phyloP scores from a whole-genome alignment of 345 rosid genomes.

The Brassica napus region Da-Ae NC_063438.1:8466501-8467000 shows the following conservation, averaged over 20 bases:
- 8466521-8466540: neutral
- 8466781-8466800: neutral
- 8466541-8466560: too few relatives aligned
- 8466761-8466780: neutral
- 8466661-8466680: too few relatives aligned
- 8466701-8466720: neutral
- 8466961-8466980: neutral
- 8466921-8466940: neutral
- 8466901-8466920: neutral
- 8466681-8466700: constrained; percentile 5
- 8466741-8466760: neutral
- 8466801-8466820: neutral
- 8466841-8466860: neutral
- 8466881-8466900: neutral
- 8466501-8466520: too few relatives aligned
- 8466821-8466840: neutral
- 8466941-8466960: neutral
- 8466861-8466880: neutral
- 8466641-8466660: too few relatives aligned
- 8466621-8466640: too few relatives aligned
- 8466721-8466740: neutral
- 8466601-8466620: too few relatives aligned
- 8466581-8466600: too few relatives aligned
- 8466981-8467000: neutral
- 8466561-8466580: too few relatives aligned